Base-by-base conservation (phyloP, 352 stramenopile species). In the Blastocystis sp. region DNA sequence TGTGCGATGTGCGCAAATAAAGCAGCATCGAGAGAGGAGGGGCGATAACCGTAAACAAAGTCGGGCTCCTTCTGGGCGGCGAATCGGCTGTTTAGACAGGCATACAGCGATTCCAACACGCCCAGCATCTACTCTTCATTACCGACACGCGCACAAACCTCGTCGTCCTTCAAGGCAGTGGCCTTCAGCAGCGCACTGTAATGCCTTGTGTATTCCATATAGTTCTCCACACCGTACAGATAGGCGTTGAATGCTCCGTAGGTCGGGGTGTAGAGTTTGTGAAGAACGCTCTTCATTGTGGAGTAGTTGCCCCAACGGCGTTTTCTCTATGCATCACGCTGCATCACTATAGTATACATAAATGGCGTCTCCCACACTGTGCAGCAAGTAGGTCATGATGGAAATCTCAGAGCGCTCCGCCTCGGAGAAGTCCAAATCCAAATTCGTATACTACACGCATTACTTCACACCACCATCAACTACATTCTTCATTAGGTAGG, bases 381-480 rank as follows among this genome's bases (percentile, higher is more conserved):
- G 56, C 23, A 84, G 28, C 10, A 84, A 7, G 23, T 69, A 45
- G 45, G 45, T 56, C 28, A 67, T 59, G 19, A 84, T 17, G 34
- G 53, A 53, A 70, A 84, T 84, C 60, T 84, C 74, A 5, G 74
- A 52, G 10, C 74, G 52, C 34, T 84, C 74, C 23, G 56, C 52
- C 52, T 84, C 74, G 2, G 74, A 84, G 34, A 70, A 84, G 34
- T 84, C 74, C 34, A 84, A 52, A 28, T 84, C 74, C n/a, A 84
- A 23, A 67, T 84, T 41, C 52, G 56, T 84, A 28, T 84, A 84
- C 74, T 84, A 84, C 34, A 3, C 9, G 5, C 48, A 56, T 59
- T 7, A 0, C 19, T 2, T 23, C 0, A n/a, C 0, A 28, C n/a
- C 2, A 59, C 0, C 14, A 10, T 34, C 65, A 38, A 9, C 1